Base-by-base conservation (phyloP, 495 filamentous ascomycete genomes). In the Tuber borchii region DNA sequence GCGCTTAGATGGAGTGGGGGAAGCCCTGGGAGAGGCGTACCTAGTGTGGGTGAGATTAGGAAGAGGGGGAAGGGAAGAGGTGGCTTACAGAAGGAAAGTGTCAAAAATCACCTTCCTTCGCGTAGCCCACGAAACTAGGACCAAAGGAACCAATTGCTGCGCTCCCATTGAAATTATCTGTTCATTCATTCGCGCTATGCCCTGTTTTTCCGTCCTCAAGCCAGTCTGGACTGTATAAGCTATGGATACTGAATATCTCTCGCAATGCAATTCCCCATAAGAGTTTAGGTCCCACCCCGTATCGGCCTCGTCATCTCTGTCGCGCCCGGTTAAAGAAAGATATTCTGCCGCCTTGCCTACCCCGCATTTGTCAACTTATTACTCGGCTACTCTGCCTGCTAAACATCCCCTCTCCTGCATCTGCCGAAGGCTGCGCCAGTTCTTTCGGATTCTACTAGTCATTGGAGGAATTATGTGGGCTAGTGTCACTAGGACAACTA, bases 381-480 rank as follows among this genome's bases (percentile, higher is more conserved):
- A 82, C 37, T 88, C 85, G 90, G 90, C 90, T 90, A 93, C 79
- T 91, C 89, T 2, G 89, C 88, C 78, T 92, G 90, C 37, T 87
- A 86, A 0, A 91, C 88, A 73, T 86, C 83, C 26, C 90, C 90
- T 86, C 83, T n/a, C 90, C 90, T 61, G 84, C 85, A 77, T 91
- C 90, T 8, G 90, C 91, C 65, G 82, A 84, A 74, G 88, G 86
- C 44, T 84, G 83, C 16, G 86, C 88, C 14, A 92, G 85, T 74
- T 89, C 88, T 74, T 90, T 88, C 0, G 88, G 89, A 76, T 90
- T 91, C 77, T 88, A 85, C 8, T 88, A 80, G 73, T 90, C 89
- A 44, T 75, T 72, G 46, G 39, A 46, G 84, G 78, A 91, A 86
- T 43, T 90, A 85, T 22, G 68, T 34, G 9, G 43, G 45, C 40